Evolutionary conservation across 1,284 basidiomycete genomes (phyloP).

Genomic region (Cryptococcus sp.): DNA sequence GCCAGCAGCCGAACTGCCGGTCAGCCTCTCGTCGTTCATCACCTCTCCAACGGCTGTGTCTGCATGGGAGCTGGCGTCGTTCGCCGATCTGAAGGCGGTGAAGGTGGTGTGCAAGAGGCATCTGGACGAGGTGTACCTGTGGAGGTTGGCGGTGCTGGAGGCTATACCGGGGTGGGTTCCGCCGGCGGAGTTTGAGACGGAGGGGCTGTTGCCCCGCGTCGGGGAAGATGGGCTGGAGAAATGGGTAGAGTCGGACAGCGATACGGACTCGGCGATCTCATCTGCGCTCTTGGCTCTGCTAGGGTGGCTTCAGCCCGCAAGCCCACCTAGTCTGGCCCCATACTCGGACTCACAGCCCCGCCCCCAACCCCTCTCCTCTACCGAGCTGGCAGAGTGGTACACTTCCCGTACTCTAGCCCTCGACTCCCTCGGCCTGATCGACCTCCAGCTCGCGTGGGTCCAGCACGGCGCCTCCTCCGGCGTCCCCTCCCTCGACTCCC

Average conservation of each 20-base stretch:
- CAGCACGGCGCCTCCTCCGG: constrained; percentile 82
- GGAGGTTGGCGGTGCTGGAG: constrained; percentile 66
- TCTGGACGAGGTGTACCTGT: constrained; percentile 60
- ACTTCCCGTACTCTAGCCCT: constrained; percentile 60
- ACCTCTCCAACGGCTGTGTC: constrained; percentile 58
- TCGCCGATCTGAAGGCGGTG: constrained; percentile 60
- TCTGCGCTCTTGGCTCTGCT: not conserved
- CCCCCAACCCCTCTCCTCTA: constrained; percentile 20
- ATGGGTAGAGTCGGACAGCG: constrained; percentile 3
- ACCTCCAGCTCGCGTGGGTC: constrained; percentile 70
- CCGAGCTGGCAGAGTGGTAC: constrained; percentile 71
- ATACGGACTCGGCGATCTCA: not conserved
- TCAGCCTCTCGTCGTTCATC: constrained; percentile 65
- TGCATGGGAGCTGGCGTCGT: constrained; percentile 64
- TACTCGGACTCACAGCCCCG: not conserved
- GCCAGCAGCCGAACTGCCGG: constrained; percentile 36
- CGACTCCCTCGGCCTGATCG: constrained; percentile 70
- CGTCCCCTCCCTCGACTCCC: constrained; percentile 70
- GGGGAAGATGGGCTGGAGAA: constrained; percentile 55
- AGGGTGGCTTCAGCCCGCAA: not conserved
- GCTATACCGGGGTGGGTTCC: constrained; percentile 68
- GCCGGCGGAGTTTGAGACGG: constrained; percentile 57
- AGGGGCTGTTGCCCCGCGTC: constrained; percentile 63
- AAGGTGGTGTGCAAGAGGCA: constrained; percentile 61
- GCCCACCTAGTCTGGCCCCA: not conserved